Percentiles rank a stretch among this genome's conserved stretches.
These are phyloP conservation scores for Malus asiatica DNA, from an alignment of 306 rosid species.

Conservation along the genomic window DNA sequence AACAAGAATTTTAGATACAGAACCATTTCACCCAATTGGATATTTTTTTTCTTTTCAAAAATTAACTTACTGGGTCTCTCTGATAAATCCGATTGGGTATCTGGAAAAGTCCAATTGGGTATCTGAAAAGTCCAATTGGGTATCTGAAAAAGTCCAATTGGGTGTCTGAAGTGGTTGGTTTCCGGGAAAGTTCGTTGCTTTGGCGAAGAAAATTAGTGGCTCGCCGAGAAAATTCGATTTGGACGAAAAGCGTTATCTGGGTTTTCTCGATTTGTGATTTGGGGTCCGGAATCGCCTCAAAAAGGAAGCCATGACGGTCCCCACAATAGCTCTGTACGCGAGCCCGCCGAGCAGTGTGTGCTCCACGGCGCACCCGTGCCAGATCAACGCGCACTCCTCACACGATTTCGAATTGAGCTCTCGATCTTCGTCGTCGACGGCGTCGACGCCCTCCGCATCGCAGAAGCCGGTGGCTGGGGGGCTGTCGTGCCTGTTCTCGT, in stretches of 20 bases:
- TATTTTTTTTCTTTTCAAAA: no score
- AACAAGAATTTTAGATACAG: neutral
- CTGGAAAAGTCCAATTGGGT: neutral
- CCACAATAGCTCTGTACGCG: constrained; percentile 77
- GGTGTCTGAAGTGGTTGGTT: neutral
- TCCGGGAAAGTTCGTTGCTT: neutral
- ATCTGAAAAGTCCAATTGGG: neutral
- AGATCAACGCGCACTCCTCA: constrained; percentile 52
- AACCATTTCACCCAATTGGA: neutral
- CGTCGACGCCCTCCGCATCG: constrained; percentile 57
- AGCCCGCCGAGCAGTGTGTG: constrained; percentile 86
- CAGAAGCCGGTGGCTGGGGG: constrained; percentile 71
- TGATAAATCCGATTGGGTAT: neutral
- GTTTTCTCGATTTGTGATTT: neutral
- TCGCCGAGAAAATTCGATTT: neutral
- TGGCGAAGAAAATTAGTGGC: constrained; percentile 1
- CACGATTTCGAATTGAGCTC: constrained; percentile 72
- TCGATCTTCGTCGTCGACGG: constrained; percentile 55
- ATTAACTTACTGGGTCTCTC: neutral
- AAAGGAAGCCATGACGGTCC: constrained; percentile 54
- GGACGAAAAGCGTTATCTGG: neutral
- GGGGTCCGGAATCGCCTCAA: neutral
- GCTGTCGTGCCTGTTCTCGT: constrained; percentile 71
- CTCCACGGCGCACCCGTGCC: constrained; percentile 75
- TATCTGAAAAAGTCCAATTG: neutral